Conservation (phyloP, 192 early-diverging fungal genomes). For the Entomortierella parvispora region DNA sequence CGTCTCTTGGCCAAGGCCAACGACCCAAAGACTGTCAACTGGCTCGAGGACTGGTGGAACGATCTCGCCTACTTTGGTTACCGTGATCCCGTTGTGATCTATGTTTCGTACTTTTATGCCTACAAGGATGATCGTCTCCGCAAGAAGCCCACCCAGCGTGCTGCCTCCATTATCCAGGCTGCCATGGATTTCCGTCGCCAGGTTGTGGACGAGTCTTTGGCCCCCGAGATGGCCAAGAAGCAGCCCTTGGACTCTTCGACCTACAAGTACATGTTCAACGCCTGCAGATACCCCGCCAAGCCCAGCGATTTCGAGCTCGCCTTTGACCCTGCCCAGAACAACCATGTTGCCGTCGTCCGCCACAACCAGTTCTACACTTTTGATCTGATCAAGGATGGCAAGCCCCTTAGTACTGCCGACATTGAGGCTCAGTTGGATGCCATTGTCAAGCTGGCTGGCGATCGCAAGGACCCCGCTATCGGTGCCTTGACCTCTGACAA, state of each 20-base stretch:
- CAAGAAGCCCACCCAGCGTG: constrained; percentile 80
- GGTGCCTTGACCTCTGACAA: constrained; percentile 94
- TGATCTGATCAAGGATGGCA: constrained; percentile 78
- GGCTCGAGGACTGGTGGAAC: constrained; percentile 99
- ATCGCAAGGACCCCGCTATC: constrained; percentile 73
- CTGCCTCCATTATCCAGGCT: constrained; percentile 89
- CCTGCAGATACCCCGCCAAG: constrained; percentile 88
- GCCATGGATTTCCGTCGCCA: constrained; percentile 88
- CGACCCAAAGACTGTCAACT: constrained; percentile 81
- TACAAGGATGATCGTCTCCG: constrained; percentile 91
- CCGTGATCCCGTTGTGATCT: constrained; percentile 95
- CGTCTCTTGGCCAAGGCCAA: constrained; percentile 81
- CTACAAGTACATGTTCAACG: constrained; percentile 98
- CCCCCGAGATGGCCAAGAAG: constrained; percentile 84
- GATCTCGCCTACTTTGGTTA: constrained; percentile 94
- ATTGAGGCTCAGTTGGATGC: constrained; percentile 68
- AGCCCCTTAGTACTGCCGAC: constrained; percentile 85
- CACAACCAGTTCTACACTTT: constrained; percentile 92
- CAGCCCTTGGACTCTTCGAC: constrained; percentile 88
- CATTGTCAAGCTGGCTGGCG: constrained; percentile 67
- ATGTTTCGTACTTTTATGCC: constrained; percentile 96
- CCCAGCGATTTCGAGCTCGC: constrained; percentile 84
- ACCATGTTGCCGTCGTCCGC: constrained; percentile 88
- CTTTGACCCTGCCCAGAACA: constrained; percentile 78
- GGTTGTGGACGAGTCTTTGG: constrained; percentile 69